Evolutionary conservation across 257 asterid species (phyloP), one percentile per base, ranked within the genome.

Genomic region (Pogostemon cablin): DNA sequence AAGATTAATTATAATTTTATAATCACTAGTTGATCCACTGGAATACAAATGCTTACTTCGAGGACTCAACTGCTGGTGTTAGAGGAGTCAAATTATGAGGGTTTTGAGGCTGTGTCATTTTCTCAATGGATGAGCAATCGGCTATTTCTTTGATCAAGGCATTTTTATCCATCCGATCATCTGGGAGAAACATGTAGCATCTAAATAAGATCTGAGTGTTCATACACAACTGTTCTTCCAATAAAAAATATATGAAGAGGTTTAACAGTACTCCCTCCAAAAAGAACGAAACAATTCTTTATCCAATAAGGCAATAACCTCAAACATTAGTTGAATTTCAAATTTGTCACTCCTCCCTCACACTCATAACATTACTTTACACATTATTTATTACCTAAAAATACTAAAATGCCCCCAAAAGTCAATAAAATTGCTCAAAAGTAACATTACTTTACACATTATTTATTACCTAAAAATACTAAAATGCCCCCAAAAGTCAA

Each of bases 61-160:
- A 68, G 69, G 62, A 65, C 77, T 83, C 85, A 65, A 84, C 71
- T 72, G 81, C 79, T 64, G 95, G 95, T 54, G 95, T 84, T 50
- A 55, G 68, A 63, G 95, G 97, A 83, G 87, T 86, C 83, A 73
- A 73, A 71, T 73, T 69, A 41, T 72, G 86, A 75, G 87, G 73
- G 76, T 47, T 73, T 69, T 72, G 77, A 67, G 85, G 56, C 50
- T 72, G 78, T 53, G 39, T 59, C 42, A 62, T 39, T 53, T 68
- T 73, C 10, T 73, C 78, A 64, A 42, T 71, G 48, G 60, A 72
- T 8, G 85, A 78, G 63, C 37, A 62, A 52, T 73, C 89, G 74
- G 61, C 63, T 53, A 44, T 52, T 81, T 84, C 86, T 39, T 69
- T 76, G 67, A 65, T 72, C 79, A 76, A 75, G 70, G 53, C 53